Base-by-base conservation (phyloP, 106 monocot genomes). In the Apostasia shenzhenica region DNA sequence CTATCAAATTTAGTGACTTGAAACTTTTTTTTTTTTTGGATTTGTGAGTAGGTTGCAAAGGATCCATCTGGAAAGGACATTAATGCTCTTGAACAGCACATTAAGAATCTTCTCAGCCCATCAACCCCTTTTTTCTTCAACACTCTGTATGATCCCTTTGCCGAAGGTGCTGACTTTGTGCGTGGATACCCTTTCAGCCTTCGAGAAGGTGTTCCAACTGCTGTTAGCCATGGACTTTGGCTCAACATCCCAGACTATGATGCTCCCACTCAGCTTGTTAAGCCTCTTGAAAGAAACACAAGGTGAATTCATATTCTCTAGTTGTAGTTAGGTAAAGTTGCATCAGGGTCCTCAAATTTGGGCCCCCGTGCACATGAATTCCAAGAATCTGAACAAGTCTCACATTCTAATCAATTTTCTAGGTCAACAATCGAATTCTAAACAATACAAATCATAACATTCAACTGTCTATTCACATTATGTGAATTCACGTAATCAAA, bases 161-260 rank as follows among this genome's bases (percentile, higher is more conserved):
- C 72, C 10, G 78, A 78, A 8, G 78, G 78, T 54, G 72, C 78
- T 6, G 78, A 78, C 54, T 78, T 78, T 47, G 78, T 78, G 44
- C 72, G 78, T 44, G 78, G 78, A 2, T 78, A 78, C 53, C 78
- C 78, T 6, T 78, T 78, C 67, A 78, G 78, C 72, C 48, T 78
- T 10, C 78, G 78, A 42, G 72, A 72, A 26, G 78, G 78, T 54
- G 78, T 65, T 55, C 78, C 78, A 4, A 78, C 78, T 44, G 78
- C 78, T 54, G 77, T 77, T 49, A 71, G 70, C 48, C 77, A 77
- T 63, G 77, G 77, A 12, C 71, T 77, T 3, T 77, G 78, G 78
- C 78, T 78, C 57, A 78, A 78, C 72, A 78, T 78, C 57, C 78
- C 78, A 7, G 78, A 78, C 61, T 78, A 78, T 54, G 78, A 78